Evolutionary conservation across 148 eudicot species (phyloP), one percentile per base, ranked within the genome.

Genomic region (Rhododendron ovatum): DNA sequence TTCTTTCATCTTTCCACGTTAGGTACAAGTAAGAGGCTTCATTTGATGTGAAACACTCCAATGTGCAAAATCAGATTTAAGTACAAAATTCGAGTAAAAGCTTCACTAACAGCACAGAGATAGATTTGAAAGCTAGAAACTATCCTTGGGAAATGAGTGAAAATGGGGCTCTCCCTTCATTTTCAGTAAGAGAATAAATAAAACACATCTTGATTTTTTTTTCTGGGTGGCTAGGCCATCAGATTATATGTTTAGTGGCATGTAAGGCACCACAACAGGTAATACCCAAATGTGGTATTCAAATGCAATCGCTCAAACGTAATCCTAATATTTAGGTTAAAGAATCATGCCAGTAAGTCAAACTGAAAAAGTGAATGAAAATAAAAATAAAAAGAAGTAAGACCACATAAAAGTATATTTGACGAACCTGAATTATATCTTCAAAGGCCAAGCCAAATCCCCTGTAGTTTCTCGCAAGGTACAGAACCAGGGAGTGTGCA

Each of bases 381-480:
- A 30, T 30, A 30, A 30, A 79, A 30, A 37, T 4, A 17, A 50
- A 41, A 76, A 50, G 3, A 80, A 45, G 69, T 51, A 14, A n/a
- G 22, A 65, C 69, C 39, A 83, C 33, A 80, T 28, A 30, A 41
- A 14, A 75, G 55, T 73, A 55, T 4, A 22, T 43, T 30, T 37
- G 74, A 57, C 80, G 51, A 88, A 92, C 99, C 98, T 96, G 99
- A 86, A 95, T 88, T 81, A 96, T 82, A 89, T 96, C 98, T 91
- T 96, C 96, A 82, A 89, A 87, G 57, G 92, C 93, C 33, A 96
- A 83, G 80, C 98, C 99, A 67, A 86, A 84, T 79, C 94, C 95
- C 85, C 92, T 89, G 83, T 96, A 96, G 81, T 91, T 92, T 90
- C 91, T 93, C 18, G 96, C 92, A 69, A 96, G 86, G 90, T 90